Evolutionary conservation across 805 yeast species (phyloP), one percentile per base, ranked within the genome.

Genomic region (Lipomyces sp.): DNA sequence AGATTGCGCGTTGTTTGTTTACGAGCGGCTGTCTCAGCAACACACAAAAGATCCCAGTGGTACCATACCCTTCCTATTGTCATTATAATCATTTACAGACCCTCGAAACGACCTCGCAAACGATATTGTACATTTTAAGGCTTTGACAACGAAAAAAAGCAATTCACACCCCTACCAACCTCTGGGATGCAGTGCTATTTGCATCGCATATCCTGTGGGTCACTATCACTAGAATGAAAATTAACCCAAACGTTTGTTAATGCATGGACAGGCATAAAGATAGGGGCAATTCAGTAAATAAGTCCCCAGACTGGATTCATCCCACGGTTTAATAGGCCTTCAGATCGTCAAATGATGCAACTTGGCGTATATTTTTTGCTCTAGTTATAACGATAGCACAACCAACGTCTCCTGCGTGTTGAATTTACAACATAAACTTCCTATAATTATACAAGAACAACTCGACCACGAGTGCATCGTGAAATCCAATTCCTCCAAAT

Each of bases 301-400:
- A 24, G 24, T 24, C 24, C 1, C 24, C 24, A 24, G 24, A 24
- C 24, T 24, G 24, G n/a, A 2, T 42, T 24, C 10, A 42, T 15
- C 7, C 18, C 48, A 15, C 24, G 7, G 10, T 7, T 42, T 5
- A n/a, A 42, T 42, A n/a, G 8, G 7, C n/a, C 10, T 7, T n/a
- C n/a, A 6, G 6, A 5, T 15, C 5, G 13, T 3, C 7, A 42
- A 15, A 42, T 42, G 48, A 42, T 42, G 48, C 15, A 42, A 42
- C 48, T 11, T 42, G 48, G 15, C 48, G 24, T 42, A 42, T 42
- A 42, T 42, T 37, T 42, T 51, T 34, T 51, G 54, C 54, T 51
- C 54, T 51, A 51, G 34, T 51, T 8, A 51, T 24, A 29, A 42
- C 48, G 48, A 29, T 51, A 51, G 54, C 15, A 51, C 33, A 51